Percentiles rank a stretch among this genome's conserved stretches.
Conservation (phyloP, 2,329 filamentous ascomycete species). For the Metarhizium rileyi region DNA sequence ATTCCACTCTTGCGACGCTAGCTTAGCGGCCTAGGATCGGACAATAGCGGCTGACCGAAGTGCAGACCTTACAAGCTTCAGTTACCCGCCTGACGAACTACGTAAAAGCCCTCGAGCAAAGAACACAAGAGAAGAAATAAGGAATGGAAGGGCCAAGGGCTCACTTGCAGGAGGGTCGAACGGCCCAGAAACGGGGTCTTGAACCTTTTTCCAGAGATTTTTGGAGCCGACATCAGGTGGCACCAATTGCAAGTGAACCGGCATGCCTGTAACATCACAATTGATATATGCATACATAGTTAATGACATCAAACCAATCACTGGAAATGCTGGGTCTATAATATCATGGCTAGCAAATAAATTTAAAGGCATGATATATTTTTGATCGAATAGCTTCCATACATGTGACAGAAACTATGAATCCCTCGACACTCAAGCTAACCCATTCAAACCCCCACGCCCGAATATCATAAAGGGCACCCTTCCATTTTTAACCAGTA, state of each 20-base stretch:
- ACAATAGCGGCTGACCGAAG: background rate
- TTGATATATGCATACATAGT: background rate
- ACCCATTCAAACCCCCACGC: conserved; percentile 21
- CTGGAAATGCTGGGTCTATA: no score
- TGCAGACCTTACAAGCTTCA: conserved; percentile 73
- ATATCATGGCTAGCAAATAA: no score
- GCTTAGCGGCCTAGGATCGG: background rate
- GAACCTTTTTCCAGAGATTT: background rate
- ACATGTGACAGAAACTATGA: conserved; percentile 18
- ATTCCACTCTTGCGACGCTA: background rate
- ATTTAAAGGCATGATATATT: background rate
- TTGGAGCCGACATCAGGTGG: background rate
- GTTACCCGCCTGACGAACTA: conserved; percentile 81
- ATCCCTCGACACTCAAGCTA: conserved; percentile 11
- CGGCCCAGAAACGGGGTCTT: background rate
- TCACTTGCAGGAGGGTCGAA: background rate
- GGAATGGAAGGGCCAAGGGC: background rate
- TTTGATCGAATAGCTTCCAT: conserved; percentile 9
- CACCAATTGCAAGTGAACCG: background rate
- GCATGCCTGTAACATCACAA: conserved; percentile 1
- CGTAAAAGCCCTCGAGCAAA: conserved; percentile 71
- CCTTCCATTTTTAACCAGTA: conserved; percentile 12
- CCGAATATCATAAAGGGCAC: conserved; percentile 22
- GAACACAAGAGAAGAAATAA: conserved; percentile 50
- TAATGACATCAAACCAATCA: background rate